Conservation (phyloP, 1,284 basidiomycete genomes). For the Trichosporon coremiiforme region DNA sequence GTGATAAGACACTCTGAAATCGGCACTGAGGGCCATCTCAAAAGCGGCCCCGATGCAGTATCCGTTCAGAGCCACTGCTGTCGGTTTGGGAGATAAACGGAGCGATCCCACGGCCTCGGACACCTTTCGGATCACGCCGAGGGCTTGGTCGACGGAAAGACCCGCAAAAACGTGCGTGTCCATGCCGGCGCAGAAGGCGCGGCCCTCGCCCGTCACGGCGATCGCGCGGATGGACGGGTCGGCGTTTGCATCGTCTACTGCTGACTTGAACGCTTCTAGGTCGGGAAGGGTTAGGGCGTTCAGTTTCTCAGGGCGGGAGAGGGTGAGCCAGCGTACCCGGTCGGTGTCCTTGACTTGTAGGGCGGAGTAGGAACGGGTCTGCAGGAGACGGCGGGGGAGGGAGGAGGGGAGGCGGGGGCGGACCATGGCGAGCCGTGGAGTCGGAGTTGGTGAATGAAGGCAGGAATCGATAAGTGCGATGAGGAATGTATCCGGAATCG, state of each 20-base stretch:
- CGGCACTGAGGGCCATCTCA: slow-evolving; percentile 33
- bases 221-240: slow-evolving; percentile 27
- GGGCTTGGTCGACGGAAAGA: slow-evolving; percentile 14
- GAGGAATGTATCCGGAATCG: too few species aligned
- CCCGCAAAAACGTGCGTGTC: slow-evolving; percentile 30
- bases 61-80: slow-evolving; percentile 30
- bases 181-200: slow-evolving; percentile 31
- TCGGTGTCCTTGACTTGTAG: slow-evolving; percentile 24
- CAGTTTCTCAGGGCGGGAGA: slow-evolving; percentile 26
- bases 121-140: slow-evolving; percentile 23
- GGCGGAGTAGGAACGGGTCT: not conserved
- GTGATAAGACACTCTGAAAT: slow-evolving; percentile 23
- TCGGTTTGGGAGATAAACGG: slow-evolving; percentile 26
- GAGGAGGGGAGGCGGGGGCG: not conserved
- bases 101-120: slow-evolving; percentile 26
- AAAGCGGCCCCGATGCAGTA: slow-evolving; percentile 32
- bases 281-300: slow-evolving; percentile 28
- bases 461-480: too few species aligned
- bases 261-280: slow-evolving; percentile 23
- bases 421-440: not conserved
- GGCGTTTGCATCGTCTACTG: slow-evolving; percentile 23
- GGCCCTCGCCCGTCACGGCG: slow-evolving; percentile 23
- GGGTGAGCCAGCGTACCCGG: slow-evolving; percentile 26
- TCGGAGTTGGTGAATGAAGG: not conserved
- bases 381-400: not conserved